Evolutionary conservation across 164 flowering plant species (phyloP), one percentile per base, ranked within the genome.

Genomic region (Magnolia kwangsiensis): DNA sequence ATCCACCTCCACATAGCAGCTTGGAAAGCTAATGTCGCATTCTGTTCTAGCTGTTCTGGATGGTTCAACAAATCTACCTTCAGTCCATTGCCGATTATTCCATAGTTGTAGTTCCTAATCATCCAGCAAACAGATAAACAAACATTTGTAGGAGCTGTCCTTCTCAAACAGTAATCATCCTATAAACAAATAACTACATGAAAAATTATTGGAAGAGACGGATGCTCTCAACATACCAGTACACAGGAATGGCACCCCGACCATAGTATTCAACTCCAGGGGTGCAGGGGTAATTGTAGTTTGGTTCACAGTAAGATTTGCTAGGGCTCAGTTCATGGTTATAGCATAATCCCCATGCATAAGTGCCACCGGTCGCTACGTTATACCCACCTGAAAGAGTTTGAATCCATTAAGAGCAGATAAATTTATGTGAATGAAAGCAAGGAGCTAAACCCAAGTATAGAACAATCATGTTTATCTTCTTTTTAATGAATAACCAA

Each of bases 321-420:
- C 87, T 85, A 1, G 98, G 98, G 78, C 98, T 93, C 92, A 92
- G 78, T 82, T 95, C 98, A 69, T 72, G 87, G 75, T 88, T 93
- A 79, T 91, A 93, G 89, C 98, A 95, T 9, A 95, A 86, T 5
- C 98, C 98, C 95, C 96, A 95, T 1, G 98, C 98, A 74, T 81
- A 76, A 1, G 94, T 94, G 24, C 97, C 98, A 51, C 98, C 97
- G 0, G 96, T 89, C 4, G 98, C 96, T 76, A 90, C 97, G 29
- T 88, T 90, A 84, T 93, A 91, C 21, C 98, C 97, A 85, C 97
- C 97, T 92, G 84, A 45, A 45, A 45, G 16, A 27, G 55, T 31
- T 45, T 20, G 27, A 31, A 37, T 37, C 9, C 50, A 50, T 29
- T 31, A 13, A 68, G 71, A 68, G 14, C 50, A 11, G 7, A 68